Conservation (phyloP, 306 rosid genomes). For the Abrus precatorius region DNA sequence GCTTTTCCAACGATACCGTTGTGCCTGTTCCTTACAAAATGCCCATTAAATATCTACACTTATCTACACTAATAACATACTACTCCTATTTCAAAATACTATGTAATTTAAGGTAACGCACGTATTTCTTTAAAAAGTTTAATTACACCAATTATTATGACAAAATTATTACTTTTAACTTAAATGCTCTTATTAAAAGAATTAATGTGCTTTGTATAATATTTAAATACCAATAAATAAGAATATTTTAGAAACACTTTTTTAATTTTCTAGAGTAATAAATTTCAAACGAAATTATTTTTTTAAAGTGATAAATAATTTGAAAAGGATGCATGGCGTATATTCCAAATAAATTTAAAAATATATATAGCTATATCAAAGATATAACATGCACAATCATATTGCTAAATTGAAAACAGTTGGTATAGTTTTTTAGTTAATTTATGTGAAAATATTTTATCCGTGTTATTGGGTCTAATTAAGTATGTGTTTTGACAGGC, state of each 20-base stretch:
- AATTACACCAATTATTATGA: neutral
- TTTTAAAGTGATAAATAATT: neutral
- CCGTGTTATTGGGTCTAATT: no score
- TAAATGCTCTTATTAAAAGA: neutral
- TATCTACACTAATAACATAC: neutral
- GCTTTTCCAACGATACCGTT: slow-evolving; percentile 25
- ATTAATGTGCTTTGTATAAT: no score
- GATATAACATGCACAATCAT: neutral
- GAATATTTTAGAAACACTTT: no score
- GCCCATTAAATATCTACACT: slow-evolving; percentile 12
- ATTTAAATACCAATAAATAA: no score
- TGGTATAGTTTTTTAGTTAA: no score
- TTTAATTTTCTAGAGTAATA: no score
- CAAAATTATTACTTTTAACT: neutral
- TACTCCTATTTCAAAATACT: neutral
- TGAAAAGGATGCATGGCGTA: neutral
- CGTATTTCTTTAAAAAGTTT: neutral
- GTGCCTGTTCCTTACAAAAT: neutral
- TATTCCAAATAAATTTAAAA: neutral
- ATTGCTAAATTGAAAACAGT: neutral
- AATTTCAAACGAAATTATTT: neutral
- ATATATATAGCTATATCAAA: neutral
- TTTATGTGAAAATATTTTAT: no score
- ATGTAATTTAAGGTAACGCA: neutral
- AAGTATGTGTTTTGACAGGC: no score